Conservation (phyloP, 352 stramenopile species). For the Plasmopara halstedii region DNA sequence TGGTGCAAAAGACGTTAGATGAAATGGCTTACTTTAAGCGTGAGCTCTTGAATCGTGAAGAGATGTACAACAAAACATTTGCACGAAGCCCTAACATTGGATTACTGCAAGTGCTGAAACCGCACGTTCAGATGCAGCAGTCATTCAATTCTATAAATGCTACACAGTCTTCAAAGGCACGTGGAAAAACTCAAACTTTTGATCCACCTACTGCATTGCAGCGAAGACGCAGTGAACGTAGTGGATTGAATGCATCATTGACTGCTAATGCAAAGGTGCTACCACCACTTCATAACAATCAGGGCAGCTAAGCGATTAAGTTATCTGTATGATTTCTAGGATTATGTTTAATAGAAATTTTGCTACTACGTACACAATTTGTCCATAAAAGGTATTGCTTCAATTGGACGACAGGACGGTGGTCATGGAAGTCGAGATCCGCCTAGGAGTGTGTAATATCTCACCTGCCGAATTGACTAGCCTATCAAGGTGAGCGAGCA, state of each 20-base stretch:
- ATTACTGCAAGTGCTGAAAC: constrained; percentile 83
- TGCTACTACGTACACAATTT: too few species aligned
- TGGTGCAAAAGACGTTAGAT: constrained; percentile 62
- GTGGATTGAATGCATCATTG: constrained; percentile 4
- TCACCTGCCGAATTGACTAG: constrained; percentile 72
- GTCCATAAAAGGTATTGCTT: constrained; percentile 15
- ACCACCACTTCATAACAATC: constrained; percentile 48
- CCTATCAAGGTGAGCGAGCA: constrained; percentile 79
- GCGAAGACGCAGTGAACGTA: constrained; percentile 40
- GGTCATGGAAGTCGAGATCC: constrained; percentile 80
- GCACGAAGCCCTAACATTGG: constrained; percentile 77
- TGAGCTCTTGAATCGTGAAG: constrained; percentile 88
- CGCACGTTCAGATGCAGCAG: constrained; percentile 47
- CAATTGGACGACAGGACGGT: constrained; percentile 74
- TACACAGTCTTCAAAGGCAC: constrained; percentile 16
- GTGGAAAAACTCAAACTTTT: constrained; percentile 34
- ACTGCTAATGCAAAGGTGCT: constrained; percentile 10
- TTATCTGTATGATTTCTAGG: too few species aligned
- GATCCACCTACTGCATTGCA: constrained; percentile 25
- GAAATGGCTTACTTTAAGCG: constrained; percentile 92
- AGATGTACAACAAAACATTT: constrained; percentile 93
- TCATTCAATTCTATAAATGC: constrained; percentile 9
- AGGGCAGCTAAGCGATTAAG: constrained; percentile 27
- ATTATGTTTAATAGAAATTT: too few species aligned
- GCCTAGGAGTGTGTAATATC: constrained; percentile 90